phyloP scores from a whole-genome alignment of 1,139 yeast species.

The Sugiyamaella sp. region DNA sequence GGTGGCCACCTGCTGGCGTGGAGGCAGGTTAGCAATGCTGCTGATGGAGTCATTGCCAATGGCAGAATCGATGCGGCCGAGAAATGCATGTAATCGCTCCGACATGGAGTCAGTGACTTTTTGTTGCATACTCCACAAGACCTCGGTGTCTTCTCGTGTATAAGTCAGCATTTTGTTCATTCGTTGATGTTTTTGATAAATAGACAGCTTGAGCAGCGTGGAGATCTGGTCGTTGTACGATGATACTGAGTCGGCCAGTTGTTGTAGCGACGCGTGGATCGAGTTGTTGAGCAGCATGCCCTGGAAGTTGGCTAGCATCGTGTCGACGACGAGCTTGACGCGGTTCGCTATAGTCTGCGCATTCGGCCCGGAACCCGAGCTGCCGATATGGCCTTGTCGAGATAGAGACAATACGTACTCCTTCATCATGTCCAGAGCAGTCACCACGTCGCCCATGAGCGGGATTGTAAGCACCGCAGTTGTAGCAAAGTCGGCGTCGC shows the following conservation, averaged over 20 bases:
- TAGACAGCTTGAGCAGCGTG: constrained; percentile 47
- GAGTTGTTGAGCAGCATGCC: constrained; percentile 58
- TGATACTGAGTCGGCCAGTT: constrained; percentile 50
- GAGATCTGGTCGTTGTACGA: constrained; percentile 52
- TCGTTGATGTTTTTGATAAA: constrained; percentile 48
- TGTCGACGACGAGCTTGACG: constrained; percentile 46
- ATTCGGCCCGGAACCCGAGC: constrained; percentile 4
- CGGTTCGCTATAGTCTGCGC: constrained; percentile 32
- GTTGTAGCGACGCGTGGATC: constrained; percentile 49
- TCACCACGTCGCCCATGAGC: constrained; percentile 60
- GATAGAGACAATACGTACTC: constrained; percentile 44
- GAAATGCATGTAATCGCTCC: constrained; percentile 33
- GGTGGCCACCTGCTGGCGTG: background rate
- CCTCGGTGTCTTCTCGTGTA: constrained; percentile 30
- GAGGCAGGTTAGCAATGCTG: background rate
- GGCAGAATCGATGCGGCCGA: constrained; percentile 31
- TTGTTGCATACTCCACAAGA: constrained; percentile 37
- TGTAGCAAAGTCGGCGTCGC: constrained; percentile 45
- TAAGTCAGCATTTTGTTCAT: constrained; percentile 45
- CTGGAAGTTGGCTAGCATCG: constrained; percentile 51
- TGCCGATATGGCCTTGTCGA: constrained; percentile 20
- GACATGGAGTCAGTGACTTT: constrained; percentile 31
- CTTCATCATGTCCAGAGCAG: constrained; percentile 53
- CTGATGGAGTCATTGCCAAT: constrained; percentile 17
- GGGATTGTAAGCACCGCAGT: constrained; percentile 65